Conservation (phyloP, 305 asterid genomes). For the Fraxinus sp. region DNA sequence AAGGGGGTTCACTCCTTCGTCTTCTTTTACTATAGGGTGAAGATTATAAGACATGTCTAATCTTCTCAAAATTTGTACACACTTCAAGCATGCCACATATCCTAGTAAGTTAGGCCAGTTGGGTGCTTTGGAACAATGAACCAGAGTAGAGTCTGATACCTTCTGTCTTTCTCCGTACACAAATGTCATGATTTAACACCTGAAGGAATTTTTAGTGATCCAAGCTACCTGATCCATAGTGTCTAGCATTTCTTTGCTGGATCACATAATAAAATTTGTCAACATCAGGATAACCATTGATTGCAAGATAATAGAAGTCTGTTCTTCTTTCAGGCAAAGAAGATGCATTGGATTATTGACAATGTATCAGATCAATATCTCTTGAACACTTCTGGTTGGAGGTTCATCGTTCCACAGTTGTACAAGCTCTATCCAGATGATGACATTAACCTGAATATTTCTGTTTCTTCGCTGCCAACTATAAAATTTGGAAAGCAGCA, state of each 20-base stretch:
- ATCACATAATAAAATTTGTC: constrained; percentile 12
- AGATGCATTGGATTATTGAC: constrained; percentile 75
- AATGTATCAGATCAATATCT: constrained; percentile 60
- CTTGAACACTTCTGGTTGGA: constrained; percentile 90
- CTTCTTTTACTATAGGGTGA: background rate
- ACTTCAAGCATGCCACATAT: background rate
- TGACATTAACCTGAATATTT: constrained; percentile 69
- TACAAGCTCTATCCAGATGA: constrained; percentile 77
- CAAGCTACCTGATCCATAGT: background rate
- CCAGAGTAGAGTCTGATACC: background rate
- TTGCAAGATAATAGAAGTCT: constrained; percentile 11
- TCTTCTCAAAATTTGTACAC: background rate
- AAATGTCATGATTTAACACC: background rate
- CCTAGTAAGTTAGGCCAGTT: background rate
- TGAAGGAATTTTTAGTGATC: background rate
- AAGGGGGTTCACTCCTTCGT: background rate
- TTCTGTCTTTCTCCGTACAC: background rate
- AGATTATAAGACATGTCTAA: background rate
- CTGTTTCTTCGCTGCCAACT: constrained; percentile 59
- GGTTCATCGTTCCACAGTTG: constrained; percentile 73
- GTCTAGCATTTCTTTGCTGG: constrained; percentile 20
- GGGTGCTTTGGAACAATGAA: constrained; percentile 1
- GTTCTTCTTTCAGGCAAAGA: constrained; percentile 55
- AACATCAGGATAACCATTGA: constrained; percentile 17
- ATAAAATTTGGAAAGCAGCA: constrained; percentile 48